Conservation (phyloP, 2,329 filamentous ascomycete species). For the Escovopsis sp. region DNA sequence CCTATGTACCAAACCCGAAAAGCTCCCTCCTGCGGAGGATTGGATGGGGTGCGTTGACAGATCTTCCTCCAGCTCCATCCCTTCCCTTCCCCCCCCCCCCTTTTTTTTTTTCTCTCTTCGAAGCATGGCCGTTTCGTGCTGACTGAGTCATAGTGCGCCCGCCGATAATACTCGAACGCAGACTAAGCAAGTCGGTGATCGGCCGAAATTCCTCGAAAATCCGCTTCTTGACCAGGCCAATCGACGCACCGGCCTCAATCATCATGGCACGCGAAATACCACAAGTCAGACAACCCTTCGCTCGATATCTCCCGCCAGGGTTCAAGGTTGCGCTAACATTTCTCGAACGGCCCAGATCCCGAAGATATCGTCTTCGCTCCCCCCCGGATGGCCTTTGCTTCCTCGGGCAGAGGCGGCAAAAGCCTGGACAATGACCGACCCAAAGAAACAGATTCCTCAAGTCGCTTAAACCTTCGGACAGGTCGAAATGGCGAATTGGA, state of each 20-base stretch:
- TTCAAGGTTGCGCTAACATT: slow-evolving; percentile 5
- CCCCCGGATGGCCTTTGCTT: slow-evolving; percentile 60
- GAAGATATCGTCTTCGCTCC: slow-evolving; percentile 81
- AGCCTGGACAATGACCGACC: slow-evolving; percentile 39
- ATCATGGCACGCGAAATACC: slow-evolving; percentile 36
- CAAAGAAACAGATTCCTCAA: slow-evolving; percentile 37
- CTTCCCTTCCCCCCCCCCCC: slow-evolving; percentile 2
- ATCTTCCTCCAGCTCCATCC: background rate
- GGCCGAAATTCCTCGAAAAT: slow-evolving; percentile 29
- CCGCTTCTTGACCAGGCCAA: slow-evolving; percentile 33
- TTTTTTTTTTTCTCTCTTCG: background rate
- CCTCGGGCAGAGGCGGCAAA: slow-evolving; percentile 51
- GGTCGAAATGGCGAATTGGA: slow-evolving; percentile 36
- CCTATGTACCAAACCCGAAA: slow-evolving; percentile 64
- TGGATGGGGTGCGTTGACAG: slow-evolving; percentile 72
- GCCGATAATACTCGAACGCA: slow-evolving; percentile 31
- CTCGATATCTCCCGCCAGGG: background rate
- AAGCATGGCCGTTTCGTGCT: background rate
- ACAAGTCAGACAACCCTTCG: slow-evolving; percentile 31
- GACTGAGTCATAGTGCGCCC: slow-evolving; percentile 21
- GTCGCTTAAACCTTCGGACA: slow-evolving; percentile 42
- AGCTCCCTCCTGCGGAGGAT: slow-evolving; percentile 72
- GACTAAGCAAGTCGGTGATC: slow-evolving; percentile 28
- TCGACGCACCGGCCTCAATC: slow-evolving; percentile 36
- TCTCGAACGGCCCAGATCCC: slow-evolving; percentile 31